Evolutionary conservation across 352 stramenopile genomes (phyloP).

Genomic region (Phytophthora kernoviae): DNA sequence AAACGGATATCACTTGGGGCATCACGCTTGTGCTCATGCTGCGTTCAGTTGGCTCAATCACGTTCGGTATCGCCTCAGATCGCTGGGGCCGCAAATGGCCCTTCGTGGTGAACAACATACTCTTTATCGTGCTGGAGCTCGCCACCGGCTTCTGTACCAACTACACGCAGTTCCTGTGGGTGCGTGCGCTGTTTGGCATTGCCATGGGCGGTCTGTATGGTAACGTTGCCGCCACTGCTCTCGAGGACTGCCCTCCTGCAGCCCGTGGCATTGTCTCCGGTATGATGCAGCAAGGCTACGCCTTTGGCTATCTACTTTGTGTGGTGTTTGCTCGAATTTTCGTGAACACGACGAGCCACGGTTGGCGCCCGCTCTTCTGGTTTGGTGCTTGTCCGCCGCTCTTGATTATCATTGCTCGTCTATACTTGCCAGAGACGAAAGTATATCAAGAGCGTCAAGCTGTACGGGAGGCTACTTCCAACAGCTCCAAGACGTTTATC

Average conservation of each 20-base stretch:
- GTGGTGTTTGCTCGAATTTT: slow-evolving; percentile 39
- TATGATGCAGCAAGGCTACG: slow-evolving; percentile 57
- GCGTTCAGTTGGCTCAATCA: slow-evolving; percentile 42
- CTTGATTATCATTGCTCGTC: slow-evolving; percentile 49
- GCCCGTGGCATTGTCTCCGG: slow-evolving; percentile 50
- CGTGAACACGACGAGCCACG: slow-evolving; percentile 42
- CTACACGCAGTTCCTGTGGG: slow-evolving; percentile 42
- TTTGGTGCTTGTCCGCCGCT: slow-evolving; percentile 47
- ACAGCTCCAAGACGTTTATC: slow-evolving; percentile 39
- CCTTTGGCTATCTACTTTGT: slow-evolving; percentile 46
- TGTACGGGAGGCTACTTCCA: slow-evolving; percentile 26
- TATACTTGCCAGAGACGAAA: slow-evolving; percentile 42
- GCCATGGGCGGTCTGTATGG: slow-evolving; percentile 53
- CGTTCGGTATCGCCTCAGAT: slow-evolving; percentile 50
- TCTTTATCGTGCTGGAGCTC: slow-evolving; percentile 49
- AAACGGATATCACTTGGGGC: slow-evolving; percentile 55
- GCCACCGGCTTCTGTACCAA: slow-evolving; percentile 42
- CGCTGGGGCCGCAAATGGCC: slow-evolving; percentile 50
- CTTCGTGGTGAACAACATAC: slow-evolving; percentile 49
- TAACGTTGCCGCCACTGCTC: slow-evolving; percentile 42
- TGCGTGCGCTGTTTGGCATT: slow-evolving; percentile 41
- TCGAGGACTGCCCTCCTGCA: slow-evolving; percentile 39
- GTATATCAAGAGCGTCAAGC: slow-evolving; percentile 36
- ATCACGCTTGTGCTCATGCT: slow-evolving; percentile 64
- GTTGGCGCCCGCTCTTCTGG: slow-evolving; percentile 53